phyloP scores from a whole-genome alignment of 2,329 filamentous ascomycete species.

The Albophoma yamanashiensis region DNA sequence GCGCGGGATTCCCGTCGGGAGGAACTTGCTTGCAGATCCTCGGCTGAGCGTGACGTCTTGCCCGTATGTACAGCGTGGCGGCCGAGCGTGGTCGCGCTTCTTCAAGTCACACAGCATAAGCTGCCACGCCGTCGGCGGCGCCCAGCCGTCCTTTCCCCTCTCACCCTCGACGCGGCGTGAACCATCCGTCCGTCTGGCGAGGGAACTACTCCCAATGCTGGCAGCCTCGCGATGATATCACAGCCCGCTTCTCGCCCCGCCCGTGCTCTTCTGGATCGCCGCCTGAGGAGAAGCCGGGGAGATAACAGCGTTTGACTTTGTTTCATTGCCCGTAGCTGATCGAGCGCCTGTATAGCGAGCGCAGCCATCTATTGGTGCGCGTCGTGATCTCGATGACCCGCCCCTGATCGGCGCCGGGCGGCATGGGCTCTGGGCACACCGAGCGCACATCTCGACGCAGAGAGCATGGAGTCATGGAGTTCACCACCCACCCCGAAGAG shows the following conservation, averaged over 20 bases:
- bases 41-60: background rate
- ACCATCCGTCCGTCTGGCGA: no score
- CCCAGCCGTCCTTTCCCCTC: no score
- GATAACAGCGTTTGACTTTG: background rate
- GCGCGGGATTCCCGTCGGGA: no score
- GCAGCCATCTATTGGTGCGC: background rate
- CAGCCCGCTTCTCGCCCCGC: no score
- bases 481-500: background rate
- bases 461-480: background rate
- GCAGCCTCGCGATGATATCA: no score
- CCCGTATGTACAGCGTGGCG: background rate
- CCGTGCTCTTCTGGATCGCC: no score
- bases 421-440: background rate
- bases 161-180: no score
- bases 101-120: no score
- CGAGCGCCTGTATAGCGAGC: background rate
- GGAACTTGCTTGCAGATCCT: background rate
- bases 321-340: background rate
- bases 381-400: background rate
- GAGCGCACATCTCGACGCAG: background rate
- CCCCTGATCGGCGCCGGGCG: background rate
- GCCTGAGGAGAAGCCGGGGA: no score
- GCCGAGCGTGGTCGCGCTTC: no score
- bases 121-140: no score
- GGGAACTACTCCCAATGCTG: background rate